Evolutionary conservation across 257 asterid species (phyloP), one percentile per base, ranked within the genome.

Genomic region (Lycium barbarum): DNA sequence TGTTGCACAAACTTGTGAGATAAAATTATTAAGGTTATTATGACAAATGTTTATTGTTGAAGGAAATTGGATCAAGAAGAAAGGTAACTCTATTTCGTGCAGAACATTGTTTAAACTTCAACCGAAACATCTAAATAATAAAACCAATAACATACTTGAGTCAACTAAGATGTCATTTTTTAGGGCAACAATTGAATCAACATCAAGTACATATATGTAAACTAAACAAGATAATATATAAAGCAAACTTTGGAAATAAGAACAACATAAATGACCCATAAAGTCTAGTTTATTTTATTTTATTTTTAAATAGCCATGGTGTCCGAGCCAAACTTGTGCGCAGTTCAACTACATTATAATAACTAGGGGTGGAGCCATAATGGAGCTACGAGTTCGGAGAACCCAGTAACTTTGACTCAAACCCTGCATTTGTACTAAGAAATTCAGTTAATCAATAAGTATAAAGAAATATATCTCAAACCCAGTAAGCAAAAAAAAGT

Each of bases 291-390:
- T 33, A 2, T 33, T 66, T 55, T 26, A 0, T 66, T 40, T 40
- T 40, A 5, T n/a, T n/a, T n/a, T n/a, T n/a, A 5, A 61, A n/a
- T 61, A 6, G 13, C 9, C 73, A 33, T 66, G 3, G 2, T 66
- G 20, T 65, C 9, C 5, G 26, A 36, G 49, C 51, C 10, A 68
- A 26, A 15, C 26, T 55, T 90, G 84, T 82, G 79, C 63, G 90
- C 90, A 83, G 71, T 89, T 66, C 47, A 33, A 66, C 59, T 10
- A 5, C n/a, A 14, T 55, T 55, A 55, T 55, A 0, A 14, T 2
- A 40, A 40, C 45, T 40, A 40, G 6, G 6, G 4, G 45, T 0
- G 45, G 45, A n/a, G 35, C 10, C 6, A 61, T n/a, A 61, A n/a
- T n/a, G n/a, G 35, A 61, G 26, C 18, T 61, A n/a, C 35, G 1